phyloP scores from a whole-genome alignment of 441 rosid genomes.

The Flueggea neowawraea region DNA sequence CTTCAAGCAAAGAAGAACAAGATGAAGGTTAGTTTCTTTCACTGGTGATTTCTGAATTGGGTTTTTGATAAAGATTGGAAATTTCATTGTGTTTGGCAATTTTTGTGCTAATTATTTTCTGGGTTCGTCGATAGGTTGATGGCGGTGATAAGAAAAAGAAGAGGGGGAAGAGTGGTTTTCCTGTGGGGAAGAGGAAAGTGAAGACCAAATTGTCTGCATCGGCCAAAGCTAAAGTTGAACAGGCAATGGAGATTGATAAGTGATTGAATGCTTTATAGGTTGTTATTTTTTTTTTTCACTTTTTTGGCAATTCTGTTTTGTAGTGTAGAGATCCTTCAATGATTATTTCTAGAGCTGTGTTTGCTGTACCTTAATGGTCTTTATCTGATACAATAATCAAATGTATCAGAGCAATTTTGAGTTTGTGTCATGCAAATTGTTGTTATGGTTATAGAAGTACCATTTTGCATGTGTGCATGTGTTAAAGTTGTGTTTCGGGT shows the following conservation, averaged over 20 bases:
- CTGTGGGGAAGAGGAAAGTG: slow-evolving; percentile 77
- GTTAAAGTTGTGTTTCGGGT: too few relatives aligned
- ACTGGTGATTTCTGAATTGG: not conserved
- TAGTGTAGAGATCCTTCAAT: not conserved
- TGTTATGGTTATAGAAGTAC: too few relatives aligned
- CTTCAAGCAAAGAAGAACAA: slow-evolving; percentile 80
- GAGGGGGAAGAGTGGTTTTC: slow-evolving; percentile 63
- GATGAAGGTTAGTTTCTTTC: slow-evolving; percentile 66
- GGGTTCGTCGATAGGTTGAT: slow-evolving; percentile 46
- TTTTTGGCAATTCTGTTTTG: not conserved
- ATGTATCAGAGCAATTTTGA: too few relatives aligned
- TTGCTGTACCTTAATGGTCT: too few relatives aligned
- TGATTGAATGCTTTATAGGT: slow-evolving; percentile 21
- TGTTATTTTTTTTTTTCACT: slow-evolving; percentile 15
- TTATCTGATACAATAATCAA: too few relatives aligned
- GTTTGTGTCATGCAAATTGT: too few relatives aligned
- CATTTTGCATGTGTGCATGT: too few relatives aligned
- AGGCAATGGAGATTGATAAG: slow-evolving; percentile 88
- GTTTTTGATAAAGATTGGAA: not conserved
- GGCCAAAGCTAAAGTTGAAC: slow-evolving; percentile 82
- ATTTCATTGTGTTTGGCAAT: slow-evolving; percentile 1
- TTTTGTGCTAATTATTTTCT: not conserved
- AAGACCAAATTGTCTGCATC: slow-evolving; percentile 76
- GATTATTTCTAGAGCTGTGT: too few relatives aligned
- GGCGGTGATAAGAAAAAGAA: slow-evolving; percentile 60